phyloP scores from a whole-genome alignment of 495 filamentous ascomycete genomes.

The Xylaria intraflava region DNA sequence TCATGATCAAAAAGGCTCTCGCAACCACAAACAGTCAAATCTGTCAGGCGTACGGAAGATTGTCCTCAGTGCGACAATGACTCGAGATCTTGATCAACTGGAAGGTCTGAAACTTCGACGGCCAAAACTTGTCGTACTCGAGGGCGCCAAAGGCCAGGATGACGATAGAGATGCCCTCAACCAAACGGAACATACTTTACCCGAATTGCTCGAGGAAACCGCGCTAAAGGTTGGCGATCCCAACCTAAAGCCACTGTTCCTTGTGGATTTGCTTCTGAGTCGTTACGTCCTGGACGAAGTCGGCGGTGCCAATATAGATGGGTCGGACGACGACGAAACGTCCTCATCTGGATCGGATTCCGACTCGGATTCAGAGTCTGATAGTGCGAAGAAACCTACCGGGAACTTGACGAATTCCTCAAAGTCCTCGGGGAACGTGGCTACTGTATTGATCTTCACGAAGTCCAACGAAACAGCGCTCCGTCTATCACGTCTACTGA shows the following conservation, averaged over 20 bases:
- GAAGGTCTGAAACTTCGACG: constrained; percentile 63
- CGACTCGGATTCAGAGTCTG: constrained; percentile 16
- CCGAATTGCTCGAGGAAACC: constrained; percentile 61
- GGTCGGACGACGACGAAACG: constrained; percentile 19
- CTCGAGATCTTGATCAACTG: constrained; percentile 73
- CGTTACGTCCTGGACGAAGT: constrained; percentile 20
- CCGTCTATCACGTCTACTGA: constrained; percentile 72
- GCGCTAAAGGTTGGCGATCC: constrained; percentile 69
- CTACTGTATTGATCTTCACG: constrained; percentile 72
- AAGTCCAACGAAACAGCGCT: constrained; percentile 78
- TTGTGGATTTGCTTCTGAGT: constrained; percentile 56
- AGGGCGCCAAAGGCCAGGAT: constrained; percentile 34
- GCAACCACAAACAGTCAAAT: constrained; percentile 46
- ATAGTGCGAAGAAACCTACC: constrained; percentile 7
- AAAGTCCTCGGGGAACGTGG: constrained; percentile 7
- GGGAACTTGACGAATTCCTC: neutral
- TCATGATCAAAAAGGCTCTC: constrained; percentile 26
- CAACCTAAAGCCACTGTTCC: constrained; percentile 76
- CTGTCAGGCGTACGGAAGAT: constrained; percentile 58
- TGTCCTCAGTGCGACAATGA: constrained; percentile 90
- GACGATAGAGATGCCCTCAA: constrained; percentile 19
- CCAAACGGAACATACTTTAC: constrained; percentile 50
- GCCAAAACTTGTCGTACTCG: constrained; percentile 71
- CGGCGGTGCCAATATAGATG: neutral
- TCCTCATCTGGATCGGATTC: constrained; percentile 29